Conservation (phyloP, 306 rosid species). For the Lagenaria siceraria region DNA sequence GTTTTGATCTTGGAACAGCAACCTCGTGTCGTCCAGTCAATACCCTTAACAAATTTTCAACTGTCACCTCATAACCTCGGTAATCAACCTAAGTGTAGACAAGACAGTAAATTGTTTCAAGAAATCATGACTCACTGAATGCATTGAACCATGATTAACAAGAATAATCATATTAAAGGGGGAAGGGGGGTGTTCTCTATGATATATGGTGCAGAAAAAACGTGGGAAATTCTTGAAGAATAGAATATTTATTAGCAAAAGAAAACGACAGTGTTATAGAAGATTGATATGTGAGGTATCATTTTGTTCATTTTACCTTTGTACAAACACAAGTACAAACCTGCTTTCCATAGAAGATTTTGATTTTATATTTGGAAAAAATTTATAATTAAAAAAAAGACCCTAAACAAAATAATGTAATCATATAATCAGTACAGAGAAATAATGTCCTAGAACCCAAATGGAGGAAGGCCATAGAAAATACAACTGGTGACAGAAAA, state of each 20-base stretch:
- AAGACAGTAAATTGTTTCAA: constrained; percentile 9
- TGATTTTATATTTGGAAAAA: neutral
- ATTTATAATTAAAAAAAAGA: too few species aligned
- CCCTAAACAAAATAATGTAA: neutral
- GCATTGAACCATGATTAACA: constrained; percentile 5
- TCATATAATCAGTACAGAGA: neutral
- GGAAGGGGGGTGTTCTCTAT: too few species aligned
- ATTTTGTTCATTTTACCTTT: neutral
- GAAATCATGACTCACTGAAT: neutral
- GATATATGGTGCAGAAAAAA: neutral
- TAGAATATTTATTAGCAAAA: neutral
- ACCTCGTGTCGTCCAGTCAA: constrained; percentile 80
- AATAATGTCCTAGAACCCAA: neutral
- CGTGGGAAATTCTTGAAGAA: neutral
- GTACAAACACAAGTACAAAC: neutral
- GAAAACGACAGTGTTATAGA: neutral
- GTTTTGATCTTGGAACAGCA: constrained; percentile 94
- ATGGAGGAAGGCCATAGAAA: neutral
- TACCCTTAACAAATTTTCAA: constrained; percentile 74
- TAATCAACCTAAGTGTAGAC: constrained; percentile 65
- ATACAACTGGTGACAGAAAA: neutral
- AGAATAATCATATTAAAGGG: neutral
- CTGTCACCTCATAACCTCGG: constrained; percentile 95
- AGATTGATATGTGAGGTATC: neutral
- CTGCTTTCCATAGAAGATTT: neutral